phyloP scores from a whole-genome alignment of 768 basidiomycete species.

The Leccinum arenicola region DNA sequence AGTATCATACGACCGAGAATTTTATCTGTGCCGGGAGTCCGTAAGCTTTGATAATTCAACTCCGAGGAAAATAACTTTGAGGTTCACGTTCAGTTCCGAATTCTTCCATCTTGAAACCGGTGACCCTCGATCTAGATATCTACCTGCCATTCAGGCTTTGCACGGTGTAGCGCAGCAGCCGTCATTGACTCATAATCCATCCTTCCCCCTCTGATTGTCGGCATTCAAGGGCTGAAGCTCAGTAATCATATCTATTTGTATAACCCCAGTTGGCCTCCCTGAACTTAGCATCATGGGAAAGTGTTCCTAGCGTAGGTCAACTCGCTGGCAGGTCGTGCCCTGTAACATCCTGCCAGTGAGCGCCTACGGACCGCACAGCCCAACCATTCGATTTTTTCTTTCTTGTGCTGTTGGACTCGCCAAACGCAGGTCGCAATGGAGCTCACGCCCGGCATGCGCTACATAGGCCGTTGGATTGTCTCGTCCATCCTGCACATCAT shows the following conservation, averaged over 20 bases:
- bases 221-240: background rate
- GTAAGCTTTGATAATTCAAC: no score
- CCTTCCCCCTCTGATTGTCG: background rate
- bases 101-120: no score
- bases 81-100: no score
- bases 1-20: background rate
- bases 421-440: slow-evolving; percentile 6
- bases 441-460: slow-evolving; percentile 25
- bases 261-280: background rate
- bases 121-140: no score
- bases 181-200: background rate
- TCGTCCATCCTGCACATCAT: slow-evolving; percentile 14
- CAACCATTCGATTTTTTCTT: background rate
- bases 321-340: no score
- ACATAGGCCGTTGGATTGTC: slow-evolving; percentile 14
- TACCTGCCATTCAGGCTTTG: no score
- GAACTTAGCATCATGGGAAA: background rate
- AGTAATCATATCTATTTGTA: background rate
- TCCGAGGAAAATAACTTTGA: no score
- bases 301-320: background rate
- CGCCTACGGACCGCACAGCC: background rate
- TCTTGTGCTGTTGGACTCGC: background rate
- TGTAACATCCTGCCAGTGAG: background rate
- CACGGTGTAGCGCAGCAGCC: no score
- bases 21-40: no score